Evolutionary conservation across 306 rosid species (phyloP).

Genomic region (Pterocarpus macrocarpus): DNA sequence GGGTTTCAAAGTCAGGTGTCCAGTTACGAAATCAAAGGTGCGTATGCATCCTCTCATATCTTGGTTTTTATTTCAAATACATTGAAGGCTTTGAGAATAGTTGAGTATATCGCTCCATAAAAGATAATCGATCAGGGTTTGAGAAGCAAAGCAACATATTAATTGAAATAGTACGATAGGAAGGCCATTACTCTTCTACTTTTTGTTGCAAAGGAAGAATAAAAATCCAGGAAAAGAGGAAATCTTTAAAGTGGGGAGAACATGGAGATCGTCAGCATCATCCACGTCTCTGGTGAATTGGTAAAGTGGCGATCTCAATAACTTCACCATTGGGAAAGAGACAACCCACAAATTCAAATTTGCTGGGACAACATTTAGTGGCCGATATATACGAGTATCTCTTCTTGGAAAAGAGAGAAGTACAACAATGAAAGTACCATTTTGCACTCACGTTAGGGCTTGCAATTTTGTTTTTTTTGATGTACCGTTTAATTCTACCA

Average conservation of each 20-base stretch:
- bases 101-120: slow-evolving; percentile 1
- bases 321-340: slow-evolving; percentile 58
- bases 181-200: neutral
- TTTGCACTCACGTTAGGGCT: slow-evolving; percentile 26
- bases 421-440: slow-evolving; percentile 36
- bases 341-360: slow-evolving; percentile 5
- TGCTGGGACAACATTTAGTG: slow-evolving; percentile 35
- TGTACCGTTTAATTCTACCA: neutral
- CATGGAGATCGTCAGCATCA: slow-evolving; percentile 49
- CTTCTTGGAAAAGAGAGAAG: slow-evolving; percentile 53
- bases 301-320: slow-evolving; percentile 45
- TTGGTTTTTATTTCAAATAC: too few species aligned
- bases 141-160: neutral
- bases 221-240: slow-evolving; percentile 55
- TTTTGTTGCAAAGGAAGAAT: slow-evolving; percentile 56
- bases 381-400: neutral
- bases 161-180: neutral
- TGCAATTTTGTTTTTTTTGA: neutral
- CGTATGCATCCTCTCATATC: slow-evolving; percentile 1
- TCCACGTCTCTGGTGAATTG: slow-evolving; percentile 28
- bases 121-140: neutral
- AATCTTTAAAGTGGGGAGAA: slow-evolving; percentile 43
- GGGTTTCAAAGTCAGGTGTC: neutral
- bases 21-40: slow-evolving; percentile 23
- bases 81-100: neutral